A percentile compares a stretch with the other conserved stretches of the same genome.
Conservation (phyloP, 202 grass and related monocot species). For the Bolboschoenoplectus hybrid region DNA sequence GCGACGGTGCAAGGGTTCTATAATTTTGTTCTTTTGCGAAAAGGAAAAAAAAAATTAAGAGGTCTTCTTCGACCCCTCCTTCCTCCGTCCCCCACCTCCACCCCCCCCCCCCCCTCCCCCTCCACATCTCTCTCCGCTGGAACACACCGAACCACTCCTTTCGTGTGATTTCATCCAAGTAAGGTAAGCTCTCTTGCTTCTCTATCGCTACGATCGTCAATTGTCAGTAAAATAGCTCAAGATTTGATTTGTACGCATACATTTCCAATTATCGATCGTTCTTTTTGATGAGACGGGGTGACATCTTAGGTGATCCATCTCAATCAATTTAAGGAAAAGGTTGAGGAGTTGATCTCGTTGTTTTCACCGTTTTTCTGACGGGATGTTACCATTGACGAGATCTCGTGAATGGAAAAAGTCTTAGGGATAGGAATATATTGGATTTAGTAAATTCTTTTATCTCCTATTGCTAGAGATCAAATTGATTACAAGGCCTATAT, state of each 20-base stretch:
- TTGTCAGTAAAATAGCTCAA: conserved; percentile 10
- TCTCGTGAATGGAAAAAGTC: conserved; percentile 1
- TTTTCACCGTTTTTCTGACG: not conserved
- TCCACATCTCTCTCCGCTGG: not conserved
- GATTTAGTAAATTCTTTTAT: not conserved
- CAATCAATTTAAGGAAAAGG: not conserved
- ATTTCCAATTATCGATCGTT: conserved; percentile 14
- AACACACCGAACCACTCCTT: conserved; percentile 1
- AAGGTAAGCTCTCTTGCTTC: conserved; percentile 27
- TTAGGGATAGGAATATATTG: not conserved
- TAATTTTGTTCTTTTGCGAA: conserved; percentile 35
- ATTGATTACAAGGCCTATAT: not conserved
- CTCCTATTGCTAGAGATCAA: not conserved
- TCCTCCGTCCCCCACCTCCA: not conserved
- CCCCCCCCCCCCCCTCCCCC: not conserved
- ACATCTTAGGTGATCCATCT: not conserved
- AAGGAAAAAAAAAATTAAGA: conserved; percentile 31
- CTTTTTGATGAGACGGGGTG: not conserved
- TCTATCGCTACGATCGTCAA: conserved; percentile 13
- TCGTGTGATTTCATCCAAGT: conserved; percentile 20
- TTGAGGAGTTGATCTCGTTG: not conserved
- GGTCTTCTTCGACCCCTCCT: not conserved
- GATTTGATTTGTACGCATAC: conserved; percentile 31
- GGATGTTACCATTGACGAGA: conserved; percentile 9
- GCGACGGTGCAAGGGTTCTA: conserved; percentile 25